These are phyloP conservation scores for Trichoderma sp. DNA, from an alignment of 2,329 filamentous ascomycete species.

Conservation along the genomic window DNA sequence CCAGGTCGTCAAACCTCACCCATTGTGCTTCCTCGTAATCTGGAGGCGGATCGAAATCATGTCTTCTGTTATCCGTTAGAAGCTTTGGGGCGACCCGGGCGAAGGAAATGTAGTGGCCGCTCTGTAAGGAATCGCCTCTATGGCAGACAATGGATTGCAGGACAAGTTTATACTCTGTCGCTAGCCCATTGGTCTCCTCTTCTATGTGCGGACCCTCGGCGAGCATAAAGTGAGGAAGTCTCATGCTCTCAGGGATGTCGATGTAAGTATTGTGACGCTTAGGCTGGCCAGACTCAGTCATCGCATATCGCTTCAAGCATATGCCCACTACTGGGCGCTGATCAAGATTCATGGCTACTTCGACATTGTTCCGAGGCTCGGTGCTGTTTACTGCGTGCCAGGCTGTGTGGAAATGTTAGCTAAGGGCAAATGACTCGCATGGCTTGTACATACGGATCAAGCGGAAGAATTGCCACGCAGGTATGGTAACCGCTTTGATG, in stretches of 20 bases:
- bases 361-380: conserved; percentile 62
- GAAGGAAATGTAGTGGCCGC: conserved; percentile 87
- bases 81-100: conserved; percentile 68
- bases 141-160: conserved; percentile 93
- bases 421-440: neutral
- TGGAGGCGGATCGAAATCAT: conserved; percentile 56
- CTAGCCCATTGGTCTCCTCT: conserved; percentile 59
- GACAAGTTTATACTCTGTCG: conserved; percentile 88
- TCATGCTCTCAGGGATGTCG: conserved; percentile 78
- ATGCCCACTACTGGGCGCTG: conserved; percentile 85
- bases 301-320: conserved; percentile 81
- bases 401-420: conserved; percentile 50
- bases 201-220: conserved; percentile 68
- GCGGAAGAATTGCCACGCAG: conserved; percentile 96
- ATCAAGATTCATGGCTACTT: conserved; percentile 86
- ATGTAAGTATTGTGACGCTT: conserved; percentile 76
- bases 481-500: conserved; percentile 84
- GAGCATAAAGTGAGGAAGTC: conserved; percentile 83
- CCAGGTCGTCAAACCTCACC: conserved; percentile 91
- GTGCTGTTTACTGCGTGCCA: conserved; percentile 70
- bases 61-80: conserved; percentile 56
- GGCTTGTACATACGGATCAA: conserved; percentile 67
- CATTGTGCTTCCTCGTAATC: conserved; percentile 72
- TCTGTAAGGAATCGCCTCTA: conserved; percentile 77
- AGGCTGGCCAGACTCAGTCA: conserved; percentile 65